Conservation (phyloP, 352 stramenopile genomes). For the Phytophthora sp. region DNA sequence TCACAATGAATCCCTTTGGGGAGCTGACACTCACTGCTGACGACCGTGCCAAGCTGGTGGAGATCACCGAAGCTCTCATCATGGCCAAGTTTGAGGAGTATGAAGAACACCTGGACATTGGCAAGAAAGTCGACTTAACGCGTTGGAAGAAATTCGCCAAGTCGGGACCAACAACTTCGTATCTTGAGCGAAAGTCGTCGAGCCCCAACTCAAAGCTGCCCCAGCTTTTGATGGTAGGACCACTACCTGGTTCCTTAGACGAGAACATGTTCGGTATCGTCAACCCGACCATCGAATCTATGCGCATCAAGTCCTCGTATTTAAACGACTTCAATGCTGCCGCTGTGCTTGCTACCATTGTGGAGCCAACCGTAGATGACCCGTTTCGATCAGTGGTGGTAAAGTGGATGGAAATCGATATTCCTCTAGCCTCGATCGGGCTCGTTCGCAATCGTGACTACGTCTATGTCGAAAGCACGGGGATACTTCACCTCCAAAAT, state of each 20-base stretch:
- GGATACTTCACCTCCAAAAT: constrained; percentile 8
- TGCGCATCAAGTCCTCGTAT: constrained; percentile 36
- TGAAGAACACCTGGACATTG: constrained; percentile 15
- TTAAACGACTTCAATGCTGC: constrained; percentile 36
- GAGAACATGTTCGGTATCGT: constrained; percentile 49
- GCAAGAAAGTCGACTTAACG: constrained; percentile 16
- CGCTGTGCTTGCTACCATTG: constrained; percentile 44
- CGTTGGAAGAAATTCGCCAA: constrained; percentile 30
- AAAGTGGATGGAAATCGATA: constrained; percentile 43
- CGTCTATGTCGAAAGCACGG: constrained; percentile 20
- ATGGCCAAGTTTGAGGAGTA: constrained; percentile 29
- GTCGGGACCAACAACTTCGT: constrained; percentile 13
- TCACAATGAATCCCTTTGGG: constrained; percentile 22
- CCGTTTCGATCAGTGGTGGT: constrained; percentile 46
- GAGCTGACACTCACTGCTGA: constrained; percentile 1
- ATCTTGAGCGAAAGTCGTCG: constrained; percentile 17
- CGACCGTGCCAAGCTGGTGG: constrained; percentile 7
- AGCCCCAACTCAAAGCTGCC: constrained; percentile 21
- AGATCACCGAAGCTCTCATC: constrained; percentile 18
- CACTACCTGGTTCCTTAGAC: constrained; percentile 34
- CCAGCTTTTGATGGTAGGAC: constrained; percentile 31
- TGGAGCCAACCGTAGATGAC: constrained; percentile 42
- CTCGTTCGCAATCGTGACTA: constrained; percentile 27
- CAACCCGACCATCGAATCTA: constrained; percentile 32
- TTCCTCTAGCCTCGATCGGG: constrained; percentile 9